A percentile compares a stretch with the other conserved stretches of the same genome.
phyloP scores from a whole-genome alignment of 2,329 filamentous ascomycete species.

The Trichoderma oligosporum region DNA sequence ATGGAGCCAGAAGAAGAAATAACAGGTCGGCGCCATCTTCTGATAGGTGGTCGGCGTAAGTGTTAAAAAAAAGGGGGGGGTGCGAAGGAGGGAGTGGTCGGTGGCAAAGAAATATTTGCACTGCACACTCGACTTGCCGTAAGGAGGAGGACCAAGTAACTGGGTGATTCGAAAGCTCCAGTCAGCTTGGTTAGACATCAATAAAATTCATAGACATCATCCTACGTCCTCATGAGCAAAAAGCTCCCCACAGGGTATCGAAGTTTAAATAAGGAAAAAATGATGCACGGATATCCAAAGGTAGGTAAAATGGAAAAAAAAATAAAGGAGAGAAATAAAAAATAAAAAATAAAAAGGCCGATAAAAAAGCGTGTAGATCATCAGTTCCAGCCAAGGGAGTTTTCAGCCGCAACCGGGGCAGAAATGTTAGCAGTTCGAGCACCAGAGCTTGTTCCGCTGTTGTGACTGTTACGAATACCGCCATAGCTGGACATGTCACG shows the following conservation, averaged over 20 bases:
- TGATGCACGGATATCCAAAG: slow-evolving; percentile 21
- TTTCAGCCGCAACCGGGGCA: slow-evolving; percentile 86
- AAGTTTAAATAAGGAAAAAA: slow-evolving; percentile 26
- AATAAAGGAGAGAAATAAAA: slow-evolving; percentile 20
- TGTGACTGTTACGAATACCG: slow-evolving; percentile 55
- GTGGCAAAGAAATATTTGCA: background rate
- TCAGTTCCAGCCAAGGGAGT: slow-evolving; percentile 92
- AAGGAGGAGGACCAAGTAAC: background rate
- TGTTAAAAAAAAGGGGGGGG: slow-evolving; percentile 1
- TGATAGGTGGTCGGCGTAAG: slow-evolving; percentile 15
- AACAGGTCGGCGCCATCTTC: slow-evolving; percentile 17
- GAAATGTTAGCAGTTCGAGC: slow-evolving; percentile 67
- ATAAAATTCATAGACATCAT: slow-evolving; percentile 6
- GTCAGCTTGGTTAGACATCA: slow-evolving; percentile 2
- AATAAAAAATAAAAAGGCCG: slow-evolving; percentile 23
- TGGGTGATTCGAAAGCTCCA: background rate
- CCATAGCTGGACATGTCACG: slow-evolving; percentile 55
- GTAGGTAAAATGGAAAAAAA: slow-evolving; percentile 24
- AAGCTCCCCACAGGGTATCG: slow-evolving; percentile 34
- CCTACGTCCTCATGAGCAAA: slow-evolving; percentile 13
- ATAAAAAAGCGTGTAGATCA: slow-evolving; percentile 20
- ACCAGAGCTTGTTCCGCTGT: slow-evolving; percentile 57
- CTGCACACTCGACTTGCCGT: slow-evolving; percentile 5
- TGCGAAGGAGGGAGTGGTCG: slow-evolving; percentile 12
- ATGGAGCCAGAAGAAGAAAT: slow-evolving; percentile 19